Base-by-base conservation (phyloP, 371 early-diverging fungal species). In the Capillidium heterosporum region DNA sequence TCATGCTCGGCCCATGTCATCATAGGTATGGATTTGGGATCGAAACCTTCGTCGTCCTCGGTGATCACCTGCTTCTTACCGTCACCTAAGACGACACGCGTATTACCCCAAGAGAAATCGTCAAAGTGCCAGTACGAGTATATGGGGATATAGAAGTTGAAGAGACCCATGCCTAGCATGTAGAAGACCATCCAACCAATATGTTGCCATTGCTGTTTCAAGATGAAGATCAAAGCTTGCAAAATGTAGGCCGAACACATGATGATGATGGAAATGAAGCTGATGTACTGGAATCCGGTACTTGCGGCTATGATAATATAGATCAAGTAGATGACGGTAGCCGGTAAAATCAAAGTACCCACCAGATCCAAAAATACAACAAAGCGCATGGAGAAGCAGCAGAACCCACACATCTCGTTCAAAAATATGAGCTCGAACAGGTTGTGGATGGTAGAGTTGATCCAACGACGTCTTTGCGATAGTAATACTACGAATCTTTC, bases 361-460 rank as follows among this genome's bases (percentile, higher is more conserved):
- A 94, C 75, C 32, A 97, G 65, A 68, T 98, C 98, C 67, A 84
- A 73, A 70, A 88, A 82, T 57, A 83, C 91, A 10, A 84, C 82
- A 67, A 95, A 92, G 49, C 91, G 85, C 95, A 95, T 93, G 0
- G 93, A 91, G 70, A 91, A 90, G 65, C 91, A 94, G 68, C 88
- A 91, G 65, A 89, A 87, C 13, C 98, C 98, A 63, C 98, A 98
- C 55, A 98, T 75, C 60, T 87, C 81, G 40, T 82, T 80, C 13
- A 95, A 69, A 47, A 78, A 66, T 26, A 92, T 69, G 7, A 95
- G 72, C 68, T 95, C 98, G 71, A 94, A 81, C 58, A 96, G 65
- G 67, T 98, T 98, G 68, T 92, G 93, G 41, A 98, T 86, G 0
- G 99, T 98, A 1, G 95, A 95, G 71, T 98, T 98, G 66, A 98